These are phyloP conservation scores for Boletus insuetus DNA, from an alignment of 768 basidiomycete genomes.

Conservation along the genomic window DNA sequence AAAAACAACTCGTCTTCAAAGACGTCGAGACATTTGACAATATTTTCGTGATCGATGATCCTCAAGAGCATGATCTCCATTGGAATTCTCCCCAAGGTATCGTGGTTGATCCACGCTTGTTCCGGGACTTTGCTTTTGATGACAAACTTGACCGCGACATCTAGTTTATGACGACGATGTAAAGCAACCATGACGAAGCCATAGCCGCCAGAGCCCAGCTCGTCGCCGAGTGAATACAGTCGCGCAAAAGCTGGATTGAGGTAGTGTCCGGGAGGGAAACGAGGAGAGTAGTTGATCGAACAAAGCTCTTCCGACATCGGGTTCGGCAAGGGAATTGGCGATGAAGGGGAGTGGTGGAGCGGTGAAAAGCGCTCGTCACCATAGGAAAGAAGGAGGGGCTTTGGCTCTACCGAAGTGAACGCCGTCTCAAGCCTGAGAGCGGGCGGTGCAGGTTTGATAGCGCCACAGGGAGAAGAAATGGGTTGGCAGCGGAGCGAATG, in stretches of 20 bases:
- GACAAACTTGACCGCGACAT: conserved; percentile 96
- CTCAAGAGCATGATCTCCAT: conserved; percentile 79
- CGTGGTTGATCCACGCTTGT: conserved; percentile 55
- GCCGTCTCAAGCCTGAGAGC: not conserved
- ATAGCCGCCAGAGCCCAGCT: conserved; percentile 89
- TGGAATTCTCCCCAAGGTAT: conserved; percentile 62
- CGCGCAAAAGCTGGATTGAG: conserved; percentile 60
- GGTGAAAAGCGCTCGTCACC: conserved; percentile 4
- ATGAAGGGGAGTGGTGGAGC: conserved; percentile 1
- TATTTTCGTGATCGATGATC: conserved; percentile 71
- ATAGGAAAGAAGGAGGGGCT: conserved; percentile 26
- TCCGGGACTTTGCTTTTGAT: conserved; percentile 67
- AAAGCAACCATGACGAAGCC: conserved; percentile 91
- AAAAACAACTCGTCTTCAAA: conserved; percentile 84
- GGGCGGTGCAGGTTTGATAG: not conserved
- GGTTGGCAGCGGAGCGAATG: not conserved
- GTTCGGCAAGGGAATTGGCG: not conserved
- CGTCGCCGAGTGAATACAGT: conserved; percentile 62
- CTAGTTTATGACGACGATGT: conserved; percentile 53
- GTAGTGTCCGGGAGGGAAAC: conserved; percentile 59
- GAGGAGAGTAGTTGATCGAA: conserved; percentile 37
- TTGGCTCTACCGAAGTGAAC: not conserved
- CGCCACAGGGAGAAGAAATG: not conserved
- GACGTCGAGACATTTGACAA: conserved; percentile 79
- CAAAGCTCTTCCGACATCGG: conserved; percentile 11